phyloP scores from a whole-genome alignment of 2,329 filamentous ascomycete genomes.

The Fusarium sp. region DNA sequence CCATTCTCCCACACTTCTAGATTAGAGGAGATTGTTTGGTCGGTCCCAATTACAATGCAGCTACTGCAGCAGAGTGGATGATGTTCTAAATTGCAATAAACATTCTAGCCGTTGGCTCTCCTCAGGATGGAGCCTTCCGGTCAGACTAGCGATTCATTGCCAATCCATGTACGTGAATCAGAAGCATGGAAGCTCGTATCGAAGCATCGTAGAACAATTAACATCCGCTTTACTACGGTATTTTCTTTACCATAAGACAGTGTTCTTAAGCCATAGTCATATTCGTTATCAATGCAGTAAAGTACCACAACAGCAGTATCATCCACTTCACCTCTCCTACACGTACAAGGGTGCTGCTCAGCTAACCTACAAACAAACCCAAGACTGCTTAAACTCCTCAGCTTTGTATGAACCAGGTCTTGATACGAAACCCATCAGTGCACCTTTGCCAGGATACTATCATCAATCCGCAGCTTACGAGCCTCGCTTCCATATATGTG shows the following conservation, averaged over 20 bases:
- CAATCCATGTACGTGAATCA: conserved; percentile 3
- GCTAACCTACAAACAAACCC: conserved; percentile 10
- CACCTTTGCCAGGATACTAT: conserved; percentile 10
- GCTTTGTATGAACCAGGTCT: conserved; percentile 6
- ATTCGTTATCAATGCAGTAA: conserved; percentile 30
- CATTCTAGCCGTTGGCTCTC: conserved; percentile 1
- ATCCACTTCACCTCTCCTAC: conserved; percentile 3
- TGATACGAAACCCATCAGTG: conserved; percentile 13
- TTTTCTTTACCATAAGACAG: neutral
- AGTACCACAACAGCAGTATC: conserved; percentile 10
- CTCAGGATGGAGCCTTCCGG: conserved; percentile 17
- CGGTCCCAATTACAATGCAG: conserved; percentile 24
- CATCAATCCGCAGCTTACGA: conserved; percentile 17
- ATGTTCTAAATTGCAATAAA: conserved; percentile 33
- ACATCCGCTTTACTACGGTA: too few species aligned
- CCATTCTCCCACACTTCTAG: conserved; percentile 4
- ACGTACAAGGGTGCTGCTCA: conserved; percentile 18
- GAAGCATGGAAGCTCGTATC: conserved; percentile 26
- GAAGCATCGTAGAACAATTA: conserved; percentile 34
- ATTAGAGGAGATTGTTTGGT: conserved; percentile 22
- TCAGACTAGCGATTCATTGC: conserved; percentile 25
- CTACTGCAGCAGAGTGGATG: conserved; percentile 16
- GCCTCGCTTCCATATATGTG: conserved; percentile 1
- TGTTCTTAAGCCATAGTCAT: conserved; percentile 15
- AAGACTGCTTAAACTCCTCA: conserved; percentile 2